Evolutionary conservation across 2,329 filamentous ascomycete genomes (phyloP).

Genomic region (Zopfia rhizophila): DNA sequence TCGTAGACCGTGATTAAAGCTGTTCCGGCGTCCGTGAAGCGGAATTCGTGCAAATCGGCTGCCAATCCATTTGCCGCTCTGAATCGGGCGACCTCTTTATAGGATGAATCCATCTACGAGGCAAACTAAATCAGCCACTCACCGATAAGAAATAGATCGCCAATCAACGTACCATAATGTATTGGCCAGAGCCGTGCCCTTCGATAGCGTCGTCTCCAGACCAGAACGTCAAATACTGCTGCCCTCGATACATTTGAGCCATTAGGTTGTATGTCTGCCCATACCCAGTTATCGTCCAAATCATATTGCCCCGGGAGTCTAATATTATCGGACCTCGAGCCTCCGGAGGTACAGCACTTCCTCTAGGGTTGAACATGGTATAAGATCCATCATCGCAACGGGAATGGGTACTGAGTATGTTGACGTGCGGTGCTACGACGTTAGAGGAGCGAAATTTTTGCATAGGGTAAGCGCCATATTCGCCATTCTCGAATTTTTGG

Average conservation of each 20-base stretch:
- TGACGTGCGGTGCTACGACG: conserved; percentile 22
- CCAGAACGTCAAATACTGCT: conserved; percentile 53
- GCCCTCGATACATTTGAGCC: conserved; percentile 46
- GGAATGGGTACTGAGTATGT: conserved; percentile 21
- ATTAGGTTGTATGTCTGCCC: conserved; percentile 35
- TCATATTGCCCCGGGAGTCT: conserved; percentile 41
- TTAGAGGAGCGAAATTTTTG: conserved; percentile 20
- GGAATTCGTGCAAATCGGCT: conserved; percentile 55
- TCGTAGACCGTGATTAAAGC: conserved; percentile 55
- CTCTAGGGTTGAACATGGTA: conserved; percentile 22
- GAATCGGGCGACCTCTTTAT: conserved; percentile 23
- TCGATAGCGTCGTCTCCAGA: conserved; percentile 44
- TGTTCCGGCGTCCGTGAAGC: conserved; percentile 53
- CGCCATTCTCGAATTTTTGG: conserved; percentile 27
- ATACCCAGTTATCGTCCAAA: conserved; percentile 45
- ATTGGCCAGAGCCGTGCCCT: conserved; percentile 45
- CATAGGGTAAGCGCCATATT: conserved; percentile 26
- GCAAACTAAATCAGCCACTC: neutral
- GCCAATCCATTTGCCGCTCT: conserved; percentile 27
- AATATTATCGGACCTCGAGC: conserved; percentile 46
- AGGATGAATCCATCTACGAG: conserved; percentile 21
- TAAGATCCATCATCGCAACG: conserved; percentile 18
- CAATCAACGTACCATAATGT: conserved; percentile 39
- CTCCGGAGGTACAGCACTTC: conserved; percentile 19
- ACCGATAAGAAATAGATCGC: neutral